Conservation (phyloP, 2,329 filamentous ascomycete genomes). For the Whalleya microplaca region DNA sequence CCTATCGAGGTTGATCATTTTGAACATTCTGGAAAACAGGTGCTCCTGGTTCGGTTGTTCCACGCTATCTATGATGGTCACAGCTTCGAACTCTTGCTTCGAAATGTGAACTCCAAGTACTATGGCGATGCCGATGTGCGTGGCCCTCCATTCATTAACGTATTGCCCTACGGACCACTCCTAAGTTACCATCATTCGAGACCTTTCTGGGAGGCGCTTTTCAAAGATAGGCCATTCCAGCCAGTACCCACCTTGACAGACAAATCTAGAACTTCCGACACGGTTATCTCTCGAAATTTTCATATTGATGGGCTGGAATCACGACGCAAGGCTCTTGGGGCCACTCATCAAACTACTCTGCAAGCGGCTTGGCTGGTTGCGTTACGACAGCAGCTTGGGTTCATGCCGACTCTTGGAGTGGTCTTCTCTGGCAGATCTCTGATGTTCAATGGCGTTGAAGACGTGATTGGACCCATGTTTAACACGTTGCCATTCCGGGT, state of each 20-base stretch:
- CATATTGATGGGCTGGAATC: conserved; percentile 50
- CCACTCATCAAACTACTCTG: conserved; percentile 78
- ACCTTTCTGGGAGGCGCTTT: conserved; percentile 69
- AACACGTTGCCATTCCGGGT: conserved; percentile 81
- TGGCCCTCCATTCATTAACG: conserved; percentile 65
- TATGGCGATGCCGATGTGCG: conserved; percentile 28
- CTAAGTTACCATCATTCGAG: conserved; percentile 44
- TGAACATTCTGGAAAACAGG: conserved; percentile 23
- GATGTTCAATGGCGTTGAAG: conserved; percentile 66
- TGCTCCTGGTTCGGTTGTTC: conserved; percentile 72
- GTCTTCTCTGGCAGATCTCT: conserved; percentile 79
- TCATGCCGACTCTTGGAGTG: conserved; percentile 66
- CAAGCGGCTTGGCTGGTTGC: conserved; percentile 75
- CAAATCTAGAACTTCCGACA: conserved; percentile 1
- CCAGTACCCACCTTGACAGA: conserved; percentile 24
- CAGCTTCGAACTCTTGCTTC: conserved; percentile 71
- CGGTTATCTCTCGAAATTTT: conserved; percentile 36
- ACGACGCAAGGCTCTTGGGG: conserved; percentile 62
- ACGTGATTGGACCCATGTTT: conserved; percentile 81
- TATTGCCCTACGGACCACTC: conserved; percentile 72
- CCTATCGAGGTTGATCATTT: conserved; percentile 58
- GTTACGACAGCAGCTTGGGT: conserved; percentile 55
- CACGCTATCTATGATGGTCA: conserved; percentile 87
- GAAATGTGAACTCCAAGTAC: conserved; percentile 60
- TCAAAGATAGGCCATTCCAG: conserved; percentile 43